Conservation (phyloP, 2,329 filamentous ascomycete species). For the Delphinella strobiligena region DNA sequence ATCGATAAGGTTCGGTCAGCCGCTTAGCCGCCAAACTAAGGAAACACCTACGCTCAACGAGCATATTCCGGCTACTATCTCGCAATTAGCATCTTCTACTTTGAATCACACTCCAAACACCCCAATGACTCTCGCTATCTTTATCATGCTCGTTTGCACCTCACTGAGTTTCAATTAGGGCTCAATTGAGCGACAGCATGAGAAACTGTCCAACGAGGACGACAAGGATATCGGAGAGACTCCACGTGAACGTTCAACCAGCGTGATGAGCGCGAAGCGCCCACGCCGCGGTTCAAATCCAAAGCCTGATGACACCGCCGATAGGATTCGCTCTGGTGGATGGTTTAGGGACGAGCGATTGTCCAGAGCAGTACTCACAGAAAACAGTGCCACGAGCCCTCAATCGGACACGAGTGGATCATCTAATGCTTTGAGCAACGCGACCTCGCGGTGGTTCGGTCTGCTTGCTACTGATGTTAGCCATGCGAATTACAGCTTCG, state of each 20-base stretch:
- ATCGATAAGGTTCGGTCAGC: too few species aligned
- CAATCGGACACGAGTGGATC: slow-evolving; percentile 14
- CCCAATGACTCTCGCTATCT: too few species aligned
- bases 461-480: slow-evolving; percentile 32
- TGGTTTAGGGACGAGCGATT: not conserved
- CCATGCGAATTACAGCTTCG: slow-evolving; percentile 13
- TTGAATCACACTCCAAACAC: too few species aligned
- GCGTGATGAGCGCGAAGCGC: not conserved
- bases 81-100: too few species aligned
- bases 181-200: not conserved
- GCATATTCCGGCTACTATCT: too few species aligned
- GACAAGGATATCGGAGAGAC: not conserved
- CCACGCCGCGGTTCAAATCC: not conserved
- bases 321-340: not conserved
- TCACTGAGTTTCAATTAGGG: too few species aligned
- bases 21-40: too few species aligned
- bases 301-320: not conserved
- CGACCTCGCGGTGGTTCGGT: slow-evolving; percentile 38
- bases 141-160: too few species aligned
- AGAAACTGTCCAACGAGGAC: not conserved
- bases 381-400: slow-evolving; percentile 18
- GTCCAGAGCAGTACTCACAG: slow-evolving; percentile 13
- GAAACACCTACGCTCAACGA: too few species aligned
- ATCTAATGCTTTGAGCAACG: slow-evolving; percentile 28
- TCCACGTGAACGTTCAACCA: not conserved